Evolutionary conservation across 768 basidiomycete species (phyloP).

Genomic region (Cyathus striatus): DNA sequence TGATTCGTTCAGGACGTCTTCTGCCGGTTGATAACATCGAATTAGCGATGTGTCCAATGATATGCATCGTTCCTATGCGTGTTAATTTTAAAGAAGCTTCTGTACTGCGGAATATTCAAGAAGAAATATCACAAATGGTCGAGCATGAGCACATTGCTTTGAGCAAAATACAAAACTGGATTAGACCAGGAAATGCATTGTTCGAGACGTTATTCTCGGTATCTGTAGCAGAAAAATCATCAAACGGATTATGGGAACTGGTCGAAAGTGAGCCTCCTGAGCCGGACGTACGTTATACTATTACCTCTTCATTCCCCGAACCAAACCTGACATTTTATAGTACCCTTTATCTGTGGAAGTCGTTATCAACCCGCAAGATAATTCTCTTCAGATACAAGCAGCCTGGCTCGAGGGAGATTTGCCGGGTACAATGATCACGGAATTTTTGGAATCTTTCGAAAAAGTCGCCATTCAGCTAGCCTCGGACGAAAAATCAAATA

Average conservation of each 20-base stretch:
- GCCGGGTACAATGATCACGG: not conserved
- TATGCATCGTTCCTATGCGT: conserved; percentile 24
- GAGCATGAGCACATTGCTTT: conserved; percentile 26
- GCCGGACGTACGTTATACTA: conserved; percentile 20
- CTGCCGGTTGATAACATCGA: conserved; percentile 22
- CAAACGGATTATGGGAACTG: conserved; percentile 18
- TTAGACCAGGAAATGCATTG: conserved; percentile 21
- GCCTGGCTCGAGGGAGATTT: conserved; percentile 15
- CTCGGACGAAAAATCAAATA: too few relatives aligned
- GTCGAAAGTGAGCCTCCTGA: conserved; percentile 22
- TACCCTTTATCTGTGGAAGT: conserved; percentile 26
- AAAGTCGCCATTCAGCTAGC: conserved; percentile 7
- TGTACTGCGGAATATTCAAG: conserved; percentile 17
- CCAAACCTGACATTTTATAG: conserved; percentile 10
- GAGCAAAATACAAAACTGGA: conserved; percentile 25
- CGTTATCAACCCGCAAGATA: conserved; percentile 15
- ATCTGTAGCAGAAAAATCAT: conserved; percentile 13
- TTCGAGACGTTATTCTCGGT: conserved; percentile 28
- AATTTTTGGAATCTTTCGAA: conserved; percentile 17
- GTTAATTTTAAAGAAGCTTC: conserved; percentile 15
- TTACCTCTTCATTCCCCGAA: not conserved
- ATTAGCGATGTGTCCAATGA: conserved; percentile 20
- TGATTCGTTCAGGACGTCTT: conserved; percentile 29
- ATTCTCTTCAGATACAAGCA: conserved; percentile 17
- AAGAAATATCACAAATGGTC: conserved; percentile 18